Evolutionary conservation across 2,329 filamentous ascomycete species (phyloP).

Genomic region (Polytolypa hystricis): DNA sequence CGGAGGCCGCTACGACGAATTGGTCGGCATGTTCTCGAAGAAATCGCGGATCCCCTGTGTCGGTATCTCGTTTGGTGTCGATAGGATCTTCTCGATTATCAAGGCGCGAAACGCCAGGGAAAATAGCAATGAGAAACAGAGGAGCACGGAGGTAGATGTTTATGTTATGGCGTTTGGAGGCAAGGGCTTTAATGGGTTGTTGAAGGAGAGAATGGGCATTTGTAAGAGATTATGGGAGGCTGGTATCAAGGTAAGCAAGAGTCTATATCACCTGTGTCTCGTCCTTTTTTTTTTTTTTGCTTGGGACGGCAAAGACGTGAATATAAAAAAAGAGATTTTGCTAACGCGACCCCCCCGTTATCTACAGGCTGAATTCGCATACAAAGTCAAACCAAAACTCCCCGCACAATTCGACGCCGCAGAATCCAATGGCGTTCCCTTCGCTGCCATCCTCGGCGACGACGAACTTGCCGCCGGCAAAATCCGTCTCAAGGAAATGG

Average conservation of each 20-base stretch:
- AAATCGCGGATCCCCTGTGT: slow-evolving; percentile 82
- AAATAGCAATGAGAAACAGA: slow-evolving; percentile 42
- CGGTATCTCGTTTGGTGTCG: slow-evolving; percentile 86
- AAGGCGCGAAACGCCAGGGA: slow-evolving; percentile 60
- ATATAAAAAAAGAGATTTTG: background rate
- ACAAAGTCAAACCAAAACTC: slow-evolving; percentile 84
- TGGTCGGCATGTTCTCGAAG: slow-evolving; percentile 86
- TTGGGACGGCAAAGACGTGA: no score
- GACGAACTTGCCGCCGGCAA: slow-evolving; percentile 76
- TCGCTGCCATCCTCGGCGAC: slow-evolving; percentile 81
- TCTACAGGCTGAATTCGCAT: slow-evolving; percentile 63
- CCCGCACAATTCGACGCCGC: slow-evolving; percentile 85
- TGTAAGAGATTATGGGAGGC: slow-evolving; percentile 70
- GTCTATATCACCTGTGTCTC: background rate
- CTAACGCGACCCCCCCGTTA: slow-evolving; percentile 14
- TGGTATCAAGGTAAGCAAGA: slow-evolving; percentile 66
- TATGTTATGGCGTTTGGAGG: slow-evolving; percentile 93
- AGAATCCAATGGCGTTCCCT: slow-evolving; percentile 66
- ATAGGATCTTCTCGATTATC: slow-evolving; percentile 87
- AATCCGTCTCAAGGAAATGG: slow-evolving; percentile 78
- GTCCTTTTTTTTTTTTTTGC: background rate
- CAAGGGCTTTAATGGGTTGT: slow-evolving; percentile 67
- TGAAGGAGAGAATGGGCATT: slow-evolving; percentile 75
- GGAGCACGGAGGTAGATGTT: slow-evolving; percentile 71
- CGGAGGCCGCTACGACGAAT: slow-evolving; percentile 81